A percentile compares a stretch with the other conserved stretches of the same genome.
Conservation (phyloP, 176 grass and related monocot genomes). For the sorghum (Sorghum bicolor) region Sorghum_bicolor_NCBIv3 NC_012870.2:16390501-16391000, state of each 20-base stretch:
- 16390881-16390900: not conserved
- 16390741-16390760: not conserved
- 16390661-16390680: not conserved
- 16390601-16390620: not conserved
- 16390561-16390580: not conserved
- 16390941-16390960: too few species aligned
- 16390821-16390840: not conserved
- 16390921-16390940: too few species aligned
- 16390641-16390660: not conserved
- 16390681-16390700: not conserved
- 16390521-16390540: not conserved
- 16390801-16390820: not conserved
- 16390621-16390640: not conserved
- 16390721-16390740: not conserved
- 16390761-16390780: constrained; percentile 3
- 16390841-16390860: not conserved
- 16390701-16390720: constrained; percentile 13
- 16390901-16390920: not conserved
- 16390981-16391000: not conserved
- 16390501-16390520: not conserved
- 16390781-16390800: not conserved
- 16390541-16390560: not conserved
- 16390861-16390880: not conserved
- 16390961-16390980: not conserved
- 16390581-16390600: not conserved